Evolutionary conservation across 352 stramenopile genomes (phyloP).

Genomic region (Globisporangium heterothallicum): DNA sequence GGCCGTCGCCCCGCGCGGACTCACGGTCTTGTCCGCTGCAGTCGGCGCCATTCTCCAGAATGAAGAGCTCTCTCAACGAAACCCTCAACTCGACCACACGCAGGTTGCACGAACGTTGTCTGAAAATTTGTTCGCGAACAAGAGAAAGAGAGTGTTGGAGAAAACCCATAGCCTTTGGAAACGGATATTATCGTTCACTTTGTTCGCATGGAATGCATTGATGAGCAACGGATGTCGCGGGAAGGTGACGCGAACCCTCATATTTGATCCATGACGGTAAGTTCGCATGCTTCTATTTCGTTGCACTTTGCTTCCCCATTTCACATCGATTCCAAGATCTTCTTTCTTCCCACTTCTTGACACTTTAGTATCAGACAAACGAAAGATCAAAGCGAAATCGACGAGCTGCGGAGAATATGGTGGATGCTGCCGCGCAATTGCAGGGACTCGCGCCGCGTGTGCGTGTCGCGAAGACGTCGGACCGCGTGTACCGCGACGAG

Average conservation of each 20-base stretch:
- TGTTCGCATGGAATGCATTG: neutral
- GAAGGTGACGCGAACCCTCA: neutral
- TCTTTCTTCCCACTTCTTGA: neutral
- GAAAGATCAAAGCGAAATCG: neutral
- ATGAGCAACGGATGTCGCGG: neutral
- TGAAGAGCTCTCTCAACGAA: no score
- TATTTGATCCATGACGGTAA: neutral
- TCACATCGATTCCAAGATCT: no score
- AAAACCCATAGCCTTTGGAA: neutral
- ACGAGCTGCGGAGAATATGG: neutral
- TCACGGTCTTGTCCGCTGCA: no score
- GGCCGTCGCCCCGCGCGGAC: neutral
- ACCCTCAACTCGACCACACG: no score
- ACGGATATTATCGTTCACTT: no score
- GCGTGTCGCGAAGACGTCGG: conserved; percentile 42
- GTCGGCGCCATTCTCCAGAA: neutral
- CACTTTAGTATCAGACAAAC: neutral
- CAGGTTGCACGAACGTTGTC: neutral
- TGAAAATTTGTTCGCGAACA: neutral
- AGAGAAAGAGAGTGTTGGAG: no score
- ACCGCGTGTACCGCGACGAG: conserved; percentile 95
- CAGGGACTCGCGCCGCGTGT: conserved; percentile 27
- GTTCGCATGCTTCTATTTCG: neutral
- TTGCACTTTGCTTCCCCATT: no score
- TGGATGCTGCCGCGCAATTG: conserved; percentile 12